phyloP scores from a whole-genome alignment of 2,329 filamentous ascomycete genomes.

The Phialophora tarda region DNA sequence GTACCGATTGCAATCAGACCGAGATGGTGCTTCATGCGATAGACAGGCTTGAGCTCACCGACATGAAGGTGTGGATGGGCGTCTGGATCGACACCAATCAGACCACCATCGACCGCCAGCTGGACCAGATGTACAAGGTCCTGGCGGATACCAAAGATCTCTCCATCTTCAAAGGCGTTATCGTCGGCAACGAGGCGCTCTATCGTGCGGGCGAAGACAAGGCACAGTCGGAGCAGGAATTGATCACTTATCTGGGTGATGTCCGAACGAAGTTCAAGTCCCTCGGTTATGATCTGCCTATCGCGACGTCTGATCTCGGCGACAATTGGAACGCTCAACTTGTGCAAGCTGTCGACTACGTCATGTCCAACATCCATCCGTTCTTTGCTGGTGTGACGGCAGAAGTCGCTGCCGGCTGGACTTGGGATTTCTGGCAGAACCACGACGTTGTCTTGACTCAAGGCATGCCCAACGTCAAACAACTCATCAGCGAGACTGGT shows the following conservation, averaged over 20 bases:
- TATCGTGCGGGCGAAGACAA: conserved; percentile 56
- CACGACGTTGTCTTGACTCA: conserved; percentile 71
- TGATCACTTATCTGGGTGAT: conserved; percentile 68
- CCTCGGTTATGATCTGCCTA: conserved; percentile 70
- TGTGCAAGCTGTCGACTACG: conserved; percentile 74
- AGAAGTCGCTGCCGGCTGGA: conserved; percentile 75
- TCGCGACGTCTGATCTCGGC: conserved; percentile 87
- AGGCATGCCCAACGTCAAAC: conserved; percentile 61
- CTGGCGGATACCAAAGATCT: conserved; percentile 61
- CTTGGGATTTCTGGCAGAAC: conserved; percentile 76
- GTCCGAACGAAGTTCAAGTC: conserved; percentile 75
- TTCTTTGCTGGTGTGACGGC: conserved; percentile 85
- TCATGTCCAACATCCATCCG: conserved; percentile 97
- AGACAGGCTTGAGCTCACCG: conserved; percentile 69
- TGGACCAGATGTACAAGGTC: conserved; percentile 82
- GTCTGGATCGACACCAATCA: conserved; percentile 87
- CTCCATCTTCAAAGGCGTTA: conserved; percentile 64
- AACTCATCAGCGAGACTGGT: conserved; percentile 88
- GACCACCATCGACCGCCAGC: conserved; percentile 82
- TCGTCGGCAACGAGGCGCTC: conserved; percentile 68
- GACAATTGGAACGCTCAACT: conserved; percentile 80
- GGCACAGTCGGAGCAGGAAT: conserved; percentile 68
- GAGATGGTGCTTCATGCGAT: conserved; percentile 89
- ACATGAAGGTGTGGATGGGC: conserved; percentile 90
- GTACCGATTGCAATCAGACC: conserved; percentile 97